Percentiles rank a stretch among this genome's conserved stretches.
phyloP scores from a whole-genome alignment of 1,139 yeast genomes.

The Kodamaea sp. region DNA sequence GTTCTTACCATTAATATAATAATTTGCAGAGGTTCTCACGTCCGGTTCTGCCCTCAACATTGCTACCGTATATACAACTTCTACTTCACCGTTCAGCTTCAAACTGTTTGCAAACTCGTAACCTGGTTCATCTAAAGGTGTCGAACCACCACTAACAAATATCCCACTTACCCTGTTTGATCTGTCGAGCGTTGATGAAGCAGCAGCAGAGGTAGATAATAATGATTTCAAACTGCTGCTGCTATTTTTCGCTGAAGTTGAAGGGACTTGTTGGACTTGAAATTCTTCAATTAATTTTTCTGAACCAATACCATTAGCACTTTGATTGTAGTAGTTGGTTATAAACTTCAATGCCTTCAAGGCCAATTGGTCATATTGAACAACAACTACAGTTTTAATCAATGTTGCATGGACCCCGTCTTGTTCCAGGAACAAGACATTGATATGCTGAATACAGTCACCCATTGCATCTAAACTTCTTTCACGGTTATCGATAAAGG shows the following conservation, averaged over 20 bases:
- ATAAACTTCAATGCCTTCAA: conserved; percentile 52
- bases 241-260: conserved; percentile 10
- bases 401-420: conserved; percentile 75
- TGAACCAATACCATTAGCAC: conserved; percentile 14
- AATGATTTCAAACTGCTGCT: neutral
- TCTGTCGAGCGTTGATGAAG: neutral
- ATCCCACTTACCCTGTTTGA: conserved; percentile 29
- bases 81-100: conserved; percentile 29
- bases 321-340: conserved; percentile 29
- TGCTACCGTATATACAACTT: conserved; percentile 59
- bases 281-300: conserved; percentile 23
- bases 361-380: conserved; percentile 55
- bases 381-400: conserved; percentile 64
- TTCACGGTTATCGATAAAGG: conserved; percentile 57
- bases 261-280: conserved; percentile 18
- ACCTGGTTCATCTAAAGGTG: conserved; percentile 66
- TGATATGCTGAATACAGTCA: conserved; percentile 80
- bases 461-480: conserved; percentile 71
- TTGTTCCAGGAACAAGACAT: conserved; percentile 56
- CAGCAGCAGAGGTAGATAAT: conserved; percentile 1
- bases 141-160: conserved; percentile 66
- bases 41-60: conserved; percentile 36
- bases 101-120: conserved; percentile 57
- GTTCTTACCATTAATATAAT: conserved; percentile 72
- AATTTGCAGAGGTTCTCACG: conserved; percentile 60